Conservation (phyloP, 495 filamentous ascomycete genomes). For the Parachaetomium inaequale region DNA sequence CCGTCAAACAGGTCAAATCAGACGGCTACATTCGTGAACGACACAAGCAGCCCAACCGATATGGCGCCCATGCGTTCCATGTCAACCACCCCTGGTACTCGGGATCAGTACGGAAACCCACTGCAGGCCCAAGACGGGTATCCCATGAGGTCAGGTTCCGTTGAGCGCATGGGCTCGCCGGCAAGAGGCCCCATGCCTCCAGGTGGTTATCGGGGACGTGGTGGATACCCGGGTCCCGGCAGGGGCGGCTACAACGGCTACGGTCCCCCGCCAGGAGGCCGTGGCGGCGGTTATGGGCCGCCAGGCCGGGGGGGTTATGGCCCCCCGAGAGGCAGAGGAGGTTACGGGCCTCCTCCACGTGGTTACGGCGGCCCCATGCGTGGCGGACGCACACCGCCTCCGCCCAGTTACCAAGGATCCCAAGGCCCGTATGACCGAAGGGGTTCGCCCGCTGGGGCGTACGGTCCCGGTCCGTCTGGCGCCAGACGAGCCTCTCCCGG, state of each 20-base stretch:
- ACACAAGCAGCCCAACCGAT: slow-evolving; percentile 33
- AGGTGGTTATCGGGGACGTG: slow-evolving; percentile 52
- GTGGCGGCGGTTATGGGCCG: slow-evolving; percentile 42
- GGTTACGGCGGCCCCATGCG: slow-evolving; percentile 54
- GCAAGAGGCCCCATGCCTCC: slow-evolving; percentile 49
- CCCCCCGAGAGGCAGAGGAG: slow-evolving; percentile 37
- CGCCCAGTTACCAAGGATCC: slow-evolving; percentile 47
- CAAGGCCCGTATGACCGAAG: slow-evolving; percentile 44
- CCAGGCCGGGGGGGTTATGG: slow-evolving; percentile 46
- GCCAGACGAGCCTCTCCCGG: slow-evolving; percentile 36
- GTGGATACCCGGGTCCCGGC: slow-evolving; percentile 45
- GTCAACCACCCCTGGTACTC: slow-evolving; percentile 35
- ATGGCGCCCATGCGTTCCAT: slow-evolving; percentile 30
- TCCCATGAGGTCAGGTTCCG: slow-evolving; percentile 57
- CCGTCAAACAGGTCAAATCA: slow-evolving; percentile 45
- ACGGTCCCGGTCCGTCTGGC: slow-evolving; percentile 38
- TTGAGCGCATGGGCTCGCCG: slow-evolving; percentile 56
- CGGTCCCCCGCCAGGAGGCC: slow-evolving; percentile 32
- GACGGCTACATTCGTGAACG: slow-evolving; percentile 32
- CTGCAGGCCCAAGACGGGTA: slow-evolving; percentile 48
- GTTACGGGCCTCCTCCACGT: slow-evolving; percentile 51
- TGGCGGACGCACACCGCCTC: slow-evolving; percentile 52
- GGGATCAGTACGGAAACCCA: slow-evolving; percentile 69
- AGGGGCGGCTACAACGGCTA: slow-evolving; percentile 41
- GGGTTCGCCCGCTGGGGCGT: slow-evolving; percentile 45